Evolutionary conservation across 1,284 basidiomycete genomes (phyloP).

Genomic region (Cutaneotrichosporon sp.): DNA sequence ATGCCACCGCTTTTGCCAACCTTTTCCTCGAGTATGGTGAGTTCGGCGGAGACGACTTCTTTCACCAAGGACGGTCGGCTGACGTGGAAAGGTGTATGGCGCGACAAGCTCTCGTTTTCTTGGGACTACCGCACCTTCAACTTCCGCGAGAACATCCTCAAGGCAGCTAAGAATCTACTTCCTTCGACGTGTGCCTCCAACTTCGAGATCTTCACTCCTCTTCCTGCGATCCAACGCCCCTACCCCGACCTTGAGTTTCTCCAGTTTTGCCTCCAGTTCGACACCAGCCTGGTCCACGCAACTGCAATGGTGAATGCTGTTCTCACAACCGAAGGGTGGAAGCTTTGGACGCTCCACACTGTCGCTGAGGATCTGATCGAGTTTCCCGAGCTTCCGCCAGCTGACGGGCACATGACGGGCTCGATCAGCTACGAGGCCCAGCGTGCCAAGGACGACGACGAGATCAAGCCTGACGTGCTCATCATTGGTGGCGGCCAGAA

Average conservation of each 20-base stretch:
- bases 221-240: constrained; percentile 49
- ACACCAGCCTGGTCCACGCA: constrained; percentile 52
- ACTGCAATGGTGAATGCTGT: constrained; percentile 58
- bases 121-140: constrained; percentile 64
- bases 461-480: constrained; percentile 51
- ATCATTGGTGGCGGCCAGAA: constrained; percentile 50
- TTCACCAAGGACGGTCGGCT: background rate
- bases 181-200: constrained; percentile 26
- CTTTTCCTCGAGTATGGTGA: constrained; percentile 30
- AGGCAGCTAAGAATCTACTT: constrained; percentile 24
- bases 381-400: constrained; percentile 47
- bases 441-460: constrained; percentile 15
- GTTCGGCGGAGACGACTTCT: background rate
- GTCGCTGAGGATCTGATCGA: constrained; percentile 55
- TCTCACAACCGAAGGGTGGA: constrained; percentile 52
- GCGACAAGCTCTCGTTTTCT: constrained; percentile 43
- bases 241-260: constrained; percentile 59
- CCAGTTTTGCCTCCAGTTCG: constrained; percentile 55
- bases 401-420: constrained; percentile 30
- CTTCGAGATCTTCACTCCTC: constrained; percentile 48
- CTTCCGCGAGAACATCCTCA: constrained; percentile 47
- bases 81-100: constrained; percentile 22
- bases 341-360: constrained; percentile 56
- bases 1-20: constrained; percentile 21
- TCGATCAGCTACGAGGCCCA: constrained; percentile 16